These are phyloP conservation scores for Akanthomyces lecanii DNA, from an alignment of 2,329 filamentous ascomycete species.

Conservation along the genomic window DNA sequence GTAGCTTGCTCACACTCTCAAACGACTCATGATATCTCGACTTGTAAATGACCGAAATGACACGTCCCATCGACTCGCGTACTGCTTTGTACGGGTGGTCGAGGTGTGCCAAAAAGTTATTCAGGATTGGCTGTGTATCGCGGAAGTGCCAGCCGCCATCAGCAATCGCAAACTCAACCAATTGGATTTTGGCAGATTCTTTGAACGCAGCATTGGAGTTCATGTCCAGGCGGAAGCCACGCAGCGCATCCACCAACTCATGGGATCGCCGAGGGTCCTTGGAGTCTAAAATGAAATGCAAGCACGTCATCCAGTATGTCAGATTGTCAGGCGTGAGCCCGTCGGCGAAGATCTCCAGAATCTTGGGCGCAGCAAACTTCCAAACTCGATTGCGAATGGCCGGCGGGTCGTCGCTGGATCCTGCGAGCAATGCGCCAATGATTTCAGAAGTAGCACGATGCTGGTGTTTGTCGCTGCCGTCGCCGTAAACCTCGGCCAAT, in stretches of 20 bases:
- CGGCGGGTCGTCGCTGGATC: conserved; percentile 71
- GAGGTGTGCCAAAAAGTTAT: conserved; percentile 85
- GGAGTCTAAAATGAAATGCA: conserved; percentile 82
- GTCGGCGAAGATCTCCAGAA: conserved; percentile 82
- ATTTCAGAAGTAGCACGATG: conserved; percentile 95
- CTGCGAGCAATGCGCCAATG: conserved; percentile 75
- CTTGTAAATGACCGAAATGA: conserved; percentile 81
- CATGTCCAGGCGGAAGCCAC: conserved; percentile 88
- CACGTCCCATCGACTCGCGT: conserved; percentile 87
- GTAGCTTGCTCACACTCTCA: conserved; percentile 67
- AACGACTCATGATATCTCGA: conserved; percentile 95
- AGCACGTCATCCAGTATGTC: conserved; percentile 89
- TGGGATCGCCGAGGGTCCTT: conserved; percentile 85
- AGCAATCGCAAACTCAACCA: conserved; percentile 82
- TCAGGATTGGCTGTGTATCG: conserved; percentile 77
- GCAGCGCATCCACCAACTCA: conserved; percentile 78
- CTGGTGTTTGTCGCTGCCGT: conserved; percentile 96
- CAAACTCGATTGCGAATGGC: conserved; percentile 74
- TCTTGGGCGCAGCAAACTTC: conserved; percentile 84
- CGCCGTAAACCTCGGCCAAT: conserved; percentile 72
- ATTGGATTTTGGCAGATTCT: conserved; percentile 91
- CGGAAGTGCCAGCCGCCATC: conserved; percentile 97
- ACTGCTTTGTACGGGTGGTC: conserved; percentile 98
- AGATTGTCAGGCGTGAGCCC: conserved; percentile 91
- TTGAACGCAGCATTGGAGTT: conserved; percentile 96